These are phyloP conservation scores for Fusarium napiforme DNA, from an alignment of 2,329 filamentous ascomycete species.

Conservation along the genomic window DNA sequence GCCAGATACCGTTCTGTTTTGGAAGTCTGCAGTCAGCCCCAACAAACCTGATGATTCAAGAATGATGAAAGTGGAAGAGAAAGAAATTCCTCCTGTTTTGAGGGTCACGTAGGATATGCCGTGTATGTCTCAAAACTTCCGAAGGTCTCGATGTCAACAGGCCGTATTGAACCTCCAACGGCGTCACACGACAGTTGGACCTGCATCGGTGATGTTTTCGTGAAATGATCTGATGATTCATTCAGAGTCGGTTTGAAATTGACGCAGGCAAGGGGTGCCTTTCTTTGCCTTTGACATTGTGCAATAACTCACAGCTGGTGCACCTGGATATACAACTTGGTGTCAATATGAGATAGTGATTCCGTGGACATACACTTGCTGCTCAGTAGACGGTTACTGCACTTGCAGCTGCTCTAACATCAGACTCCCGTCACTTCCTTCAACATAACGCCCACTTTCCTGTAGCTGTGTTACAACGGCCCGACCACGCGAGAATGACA, in stretches of 20 bases:
- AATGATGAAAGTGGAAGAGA: background rate
- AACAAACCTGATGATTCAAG: background rate
- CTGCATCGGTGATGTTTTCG: conserved; percentile 24
- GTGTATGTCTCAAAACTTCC: conserved; percentile 29
- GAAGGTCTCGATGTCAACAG: conserved; percentile 19
- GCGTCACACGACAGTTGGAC: conserved; percentile 33
- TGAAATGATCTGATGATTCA: conserved; percentile 30
- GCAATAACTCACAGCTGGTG: background rate
- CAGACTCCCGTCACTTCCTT: background rate
- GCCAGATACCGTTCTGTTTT: background rate
- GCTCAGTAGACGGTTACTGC: background rate
- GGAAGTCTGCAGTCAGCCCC: background rate
- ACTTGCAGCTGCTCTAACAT: background rate
- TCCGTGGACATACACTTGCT: background rate
- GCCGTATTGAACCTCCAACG: conserved; percentile 24
- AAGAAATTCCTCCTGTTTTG: background rate
- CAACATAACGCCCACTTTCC: background rate
- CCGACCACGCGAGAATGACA: conserved; percentile 5
- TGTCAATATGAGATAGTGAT: background rate
- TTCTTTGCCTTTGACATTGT: background rate
- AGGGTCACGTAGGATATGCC: conserved; percentile 8
- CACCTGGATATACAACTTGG: background rate
- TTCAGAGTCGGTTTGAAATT: conserved; percentile 24
- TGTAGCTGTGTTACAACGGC: background rate
- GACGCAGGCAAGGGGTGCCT: background rate